Conservation (phyloP, 352 stramenopile species). For the Phytophthora brassicae region DNA sequence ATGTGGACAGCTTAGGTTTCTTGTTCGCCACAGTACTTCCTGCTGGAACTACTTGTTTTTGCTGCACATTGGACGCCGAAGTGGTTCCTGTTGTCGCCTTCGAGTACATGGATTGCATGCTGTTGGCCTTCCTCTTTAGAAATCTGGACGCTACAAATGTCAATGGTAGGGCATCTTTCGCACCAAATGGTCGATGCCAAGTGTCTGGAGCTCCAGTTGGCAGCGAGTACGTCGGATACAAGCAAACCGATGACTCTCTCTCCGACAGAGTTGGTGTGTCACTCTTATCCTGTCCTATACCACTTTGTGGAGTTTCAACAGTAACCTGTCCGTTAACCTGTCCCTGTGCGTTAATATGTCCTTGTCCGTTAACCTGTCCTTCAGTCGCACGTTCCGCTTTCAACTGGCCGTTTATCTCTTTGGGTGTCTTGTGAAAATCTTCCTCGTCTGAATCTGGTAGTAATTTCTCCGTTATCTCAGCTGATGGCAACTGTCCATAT, state of each 20-base stretch:
- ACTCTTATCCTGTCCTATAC: background rate
- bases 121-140: slow-evolving; percentile 39
- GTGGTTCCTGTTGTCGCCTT: background rate
- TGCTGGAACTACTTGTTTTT: slow-evolving; percentile 13
- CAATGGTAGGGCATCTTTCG: slow-evolving; percentile 46
- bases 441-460: slow-evolving; percentile 57
- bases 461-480: slow-evolving; percentile 22
- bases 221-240: slow-evolving; percentile 56
- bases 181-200: slow-evolving; percentile 46
- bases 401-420: slow-evolving; percentile 29
- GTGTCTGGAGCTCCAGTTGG: slow-evolving; percentile 35
- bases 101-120: background rate
- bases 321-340: background rate
- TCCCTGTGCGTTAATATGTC: background rate
- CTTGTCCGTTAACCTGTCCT: background rate
- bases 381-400: background rate
- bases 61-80: slow-evolving; percentile 19
- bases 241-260: slow-evolving; percentile 6
- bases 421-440: slow-evolving; percentile 37
- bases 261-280: slow-evolving; percentile 4
- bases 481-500: slow-evolving; percentile 40
- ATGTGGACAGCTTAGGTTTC: slow-evolving; percentile 16
- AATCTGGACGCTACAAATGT: slow-evolving; percentile 66
- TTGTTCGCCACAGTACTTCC: slow-evolving; percentile 6
- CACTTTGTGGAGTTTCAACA: background rate